phyloP scores from a whole-genome alignment of 352 stramenopile species.

The Phytophthora hybrid region DNA sequence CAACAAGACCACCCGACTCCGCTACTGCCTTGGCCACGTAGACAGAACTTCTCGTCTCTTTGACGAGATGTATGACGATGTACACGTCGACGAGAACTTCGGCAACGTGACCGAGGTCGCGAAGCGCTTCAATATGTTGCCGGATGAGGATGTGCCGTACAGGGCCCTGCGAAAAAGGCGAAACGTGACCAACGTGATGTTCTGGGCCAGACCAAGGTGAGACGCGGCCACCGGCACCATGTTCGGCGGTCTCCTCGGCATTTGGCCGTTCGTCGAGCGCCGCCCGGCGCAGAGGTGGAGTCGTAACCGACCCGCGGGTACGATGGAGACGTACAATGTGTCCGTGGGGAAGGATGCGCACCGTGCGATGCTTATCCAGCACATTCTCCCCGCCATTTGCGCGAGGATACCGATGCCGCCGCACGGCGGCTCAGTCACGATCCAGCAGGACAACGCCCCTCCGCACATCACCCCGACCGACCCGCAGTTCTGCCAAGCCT shows the following conservation, averaged over 20 bases:
- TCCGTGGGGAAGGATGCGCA: background rate
- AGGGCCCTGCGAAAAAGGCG: background rate
- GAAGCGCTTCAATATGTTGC: background rate
- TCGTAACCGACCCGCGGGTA: no score
- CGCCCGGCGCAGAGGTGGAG: no score
- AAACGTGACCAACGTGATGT: background rate
- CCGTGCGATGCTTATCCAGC: background rate
- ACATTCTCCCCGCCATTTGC: background rate
- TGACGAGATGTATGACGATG: conserved; percentile 20
- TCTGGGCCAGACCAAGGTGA: background rate
- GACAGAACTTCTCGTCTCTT: conserved; percentile 1
- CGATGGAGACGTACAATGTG: background rate
- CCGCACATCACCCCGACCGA: background rate
- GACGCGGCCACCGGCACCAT: background rate
- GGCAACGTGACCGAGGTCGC: background rate
- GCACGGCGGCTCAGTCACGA: background rate
- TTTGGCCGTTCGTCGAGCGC: background rate
- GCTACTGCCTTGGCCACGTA: conserved; percentile 11
- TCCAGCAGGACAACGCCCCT: conserved; percentile 14
- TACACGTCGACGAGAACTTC: background rate
- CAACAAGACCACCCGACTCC: conserved; percentile 5
- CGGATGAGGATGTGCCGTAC: background rate
- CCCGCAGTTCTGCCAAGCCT: background rate
- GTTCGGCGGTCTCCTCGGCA: background rate
- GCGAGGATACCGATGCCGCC: background rate